Base-by-base conservation (phyloP, 371 early-diverging fungal species). In the Mucor ambiguus region DNA sequence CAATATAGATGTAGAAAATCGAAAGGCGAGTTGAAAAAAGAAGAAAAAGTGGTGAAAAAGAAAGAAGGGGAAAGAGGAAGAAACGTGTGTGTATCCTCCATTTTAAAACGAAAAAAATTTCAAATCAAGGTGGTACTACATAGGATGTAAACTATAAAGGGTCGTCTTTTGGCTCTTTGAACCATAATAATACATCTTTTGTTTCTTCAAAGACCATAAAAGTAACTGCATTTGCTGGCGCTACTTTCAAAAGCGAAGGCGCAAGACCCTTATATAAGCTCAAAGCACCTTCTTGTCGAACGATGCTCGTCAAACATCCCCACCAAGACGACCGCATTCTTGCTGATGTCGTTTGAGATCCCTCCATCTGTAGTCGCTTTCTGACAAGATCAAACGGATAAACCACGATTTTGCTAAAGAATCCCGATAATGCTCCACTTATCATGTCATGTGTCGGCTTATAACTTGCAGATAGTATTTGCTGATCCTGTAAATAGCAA, bases 311-410 rank as follows among this genome's bases (percentile, higher is more conserved):
- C 49, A 90, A 76, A 38, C 88, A 89, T 28, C 65, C 68, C 35
- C 85, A 62, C 71, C 92, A 79, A 3, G 87, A 81, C 9, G 14
- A 37, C 10, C 41, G 33, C 33, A n/a, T 72, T 24, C 77, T 90
- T 82, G 33, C 28, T 26, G 46, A 37, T 58, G 41, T 49, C 56
- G 83, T 68, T 26, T 71, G 67, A 16, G 92, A 90, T 4, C 93
- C 92, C 77, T 96, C 95, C 14, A 94, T 85, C 70, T 92, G 92
- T 35, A 93, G 59, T 35, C 93, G 80, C 67, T 92, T 91, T 43
- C 93, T 78, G 8, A 96, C 88, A 30, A 94, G 85, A 75, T 98
- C 98, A 64, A 98, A 83, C 1, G 98, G 98, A 84, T 95, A 96
- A 18, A 96, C 92, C 4, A 80, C 88, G 0, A 90, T 85, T 75